A percentile compares a stretch with the other conserved stretches of the same genome.
Evolutionary conservation across 2,329 filamentous ascomycete genomes (phyloP).

Genomic region (Penicillium sp.): DNA sequence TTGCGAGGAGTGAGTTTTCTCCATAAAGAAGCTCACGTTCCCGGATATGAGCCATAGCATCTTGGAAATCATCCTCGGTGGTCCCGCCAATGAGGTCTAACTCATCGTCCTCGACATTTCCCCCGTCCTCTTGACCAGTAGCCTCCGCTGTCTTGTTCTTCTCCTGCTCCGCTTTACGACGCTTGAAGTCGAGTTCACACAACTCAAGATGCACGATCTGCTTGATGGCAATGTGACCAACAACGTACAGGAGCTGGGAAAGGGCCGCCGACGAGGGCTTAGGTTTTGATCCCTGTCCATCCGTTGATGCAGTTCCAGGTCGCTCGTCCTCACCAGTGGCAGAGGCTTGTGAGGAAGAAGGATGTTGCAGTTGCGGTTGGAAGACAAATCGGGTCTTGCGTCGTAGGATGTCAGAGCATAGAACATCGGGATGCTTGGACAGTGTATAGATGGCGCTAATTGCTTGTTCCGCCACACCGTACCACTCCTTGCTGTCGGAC

Average conservation of each 20-base stretch:
- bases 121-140: slow-evolving; percentile 47
- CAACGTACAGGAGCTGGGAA: slow-evolving; percentile 88
- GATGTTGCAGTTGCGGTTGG: slow-evolving; percentile 39
- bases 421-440: slow-evolving; percentile 85
- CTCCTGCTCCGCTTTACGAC: slow-evolving; percentile 63
- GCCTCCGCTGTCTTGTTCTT: slow-evolving; percentile 44
- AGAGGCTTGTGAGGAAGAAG: slow-evolving; percentile 25
- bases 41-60: slow-evolving; percentile 77
- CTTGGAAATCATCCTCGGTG: slow-evolving; percentile 87
- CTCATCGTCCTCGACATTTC: slow-evolving; percentile 70
- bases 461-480: slow-evolving; percentile 88
- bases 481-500: slow-evolving; percentile 92
- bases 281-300: slow-evolving; percentile 47
- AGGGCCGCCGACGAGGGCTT: slow-evolving; percentile 66
- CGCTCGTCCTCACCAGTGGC: slow-evolving; percentile 31
- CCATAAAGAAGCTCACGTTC: slow-evolving; percentile 82
- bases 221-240: slow-evolving; percentile 95
- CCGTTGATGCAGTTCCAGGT: slow-evolving; percentile 32
- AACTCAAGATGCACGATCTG: slow-evolving; percentile 97
- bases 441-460: slow-evolving; percentile 92
- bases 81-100: slow-evolving; percentile 95
- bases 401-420: slow-evolving; percentile 86
- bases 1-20: slow-evolving; percentile 73
- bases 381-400: slow-evolving; percentile 83
- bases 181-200: slow-evolving; percentile 97